These are phyloP conservation scores for Rauvolfia tetraphylla DNA, from an alignment of 257 asterid species.

Conservation along the genomic window DNA sequence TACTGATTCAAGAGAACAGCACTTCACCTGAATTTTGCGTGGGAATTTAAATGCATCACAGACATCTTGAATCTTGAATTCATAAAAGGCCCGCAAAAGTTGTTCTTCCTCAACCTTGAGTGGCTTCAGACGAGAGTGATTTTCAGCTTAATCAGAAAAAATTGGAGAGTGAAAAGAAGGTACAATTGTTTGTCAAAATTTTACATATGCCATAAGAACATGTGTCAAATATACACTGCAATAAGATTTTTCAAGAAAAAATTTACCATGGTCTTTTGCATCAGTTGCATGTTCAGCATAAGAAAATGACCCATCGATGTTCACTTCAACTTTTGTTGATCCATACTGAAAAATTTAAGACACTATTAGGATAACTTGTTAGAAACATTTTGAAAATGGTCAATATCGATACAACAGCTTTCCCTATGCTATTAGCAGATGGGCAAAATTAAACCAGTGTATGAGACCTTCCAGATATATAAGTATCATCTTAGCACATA, in stretches of 20 bases:
- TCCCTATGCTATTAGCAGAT: not conserved
- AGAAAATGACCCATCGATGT: conserved; percentile 83
- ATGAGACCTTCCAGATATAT: not conserved
- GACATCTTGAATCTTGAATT: conserved; percentile 92
- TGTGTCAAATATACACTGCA: not conserved
- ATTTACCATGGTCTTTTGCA: conserved; percentile 46
- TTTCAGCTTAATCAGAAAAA: conserved; percentile 57
- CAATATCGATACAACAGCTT: not conserved
- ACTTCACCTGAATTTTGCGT: conserved; percentile 80
- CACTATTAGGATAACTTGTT: conserved; percentile 23
- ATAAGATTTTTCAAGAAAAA: not conserved
- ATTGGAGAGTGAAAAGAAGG: conserved; percentile 9
- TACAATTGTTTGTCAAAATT: not conserved
- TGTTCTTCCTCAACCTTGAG: conserved; percentile 90
- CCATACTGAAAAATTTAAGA: conserved; percentile 66
- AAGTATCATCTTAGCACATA: not conserved
- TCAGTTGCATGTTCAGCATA: conserved; percentile 62
- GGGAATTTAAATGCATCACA: conserved; percentile 98
- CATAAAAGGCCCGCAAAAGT: conserved; percentile 80
- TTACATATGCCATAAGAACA: not conserved
- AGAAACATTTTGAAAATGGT: not conserved
- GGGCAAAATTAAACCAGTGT: not conserved
- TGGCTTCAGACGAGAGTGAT: conserved; percentile 75
- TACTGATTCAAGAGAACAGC: conserved; percentile 18
- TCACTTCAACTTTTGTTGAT: conserved; percentile 80